A percentile compares a stretch with the other conserved stretches of the same genome.
Evolutionary conservation across 805 yeast genomes (phyloP).

Genomic region (Wickerhamomyces canadensis): DNA sequence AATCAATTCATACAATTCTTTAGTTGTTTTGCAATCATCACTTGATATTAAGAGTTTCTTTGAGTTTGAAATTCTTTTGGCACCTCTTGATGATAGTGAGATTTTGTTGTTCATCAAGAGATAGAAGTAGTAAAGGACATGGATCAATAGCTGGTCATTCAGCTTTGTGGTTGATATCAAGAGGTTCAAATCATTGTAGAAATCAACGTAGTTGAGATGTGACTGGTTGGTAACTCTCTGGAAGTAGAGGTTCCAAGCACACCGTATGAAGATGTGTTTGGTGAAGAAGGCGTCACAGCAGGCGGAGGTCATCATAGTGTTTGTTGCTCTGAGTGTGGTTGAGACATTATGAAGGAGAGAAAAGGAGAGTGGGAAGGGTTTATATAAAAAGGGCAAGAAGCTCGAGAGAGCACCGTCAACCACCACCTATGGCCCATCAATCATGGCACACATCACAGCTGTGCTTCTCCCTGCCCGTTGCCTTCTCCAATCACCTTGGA

Average conservation of each 20-base stretch:
- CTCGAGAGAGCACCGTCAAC: no score
- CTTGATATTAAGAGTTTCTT: not conserved
- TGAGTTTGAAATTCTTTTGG: no score
- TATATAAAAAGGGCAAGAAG: no score
- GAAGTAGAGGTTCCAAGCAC: conserved; percentile 14
- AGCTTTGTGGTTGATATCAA: conserved; percentile 17
- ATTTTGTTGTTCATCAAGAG: conserved; percentile 13
- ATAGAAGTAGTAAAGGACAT: conserved; percentile 16
- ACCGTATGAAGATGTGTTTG: conserved; percentile 12
- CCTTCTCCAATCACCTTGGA: no score
- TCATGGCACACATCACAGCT: no score
- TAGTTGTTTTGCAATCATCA: conserved; percentile 4
- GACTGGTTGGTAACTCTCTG: not conserved
- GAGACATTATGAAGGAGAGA: not conserved
- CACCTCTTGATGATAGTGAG: no score
- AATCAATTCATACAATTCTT: conserved; percentile 19
- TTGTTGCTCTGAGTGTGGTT: no score
- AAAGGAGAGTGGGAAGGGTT: not conserved
- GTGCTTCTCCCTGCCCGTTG: no score
- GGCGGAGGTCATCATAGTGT: conserved; percentile 3
- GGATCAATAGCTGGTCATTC: conserved; percentile 12
- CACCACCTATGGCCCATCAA: no score
- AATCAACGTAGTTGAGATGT: not conserved
- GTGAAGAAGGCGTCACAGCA: conserved; percentile 3
- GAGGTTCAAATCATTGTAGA: conserved; percentile 7